Evolutionary conservation across 2,329 filamentous ascomycete genomes (phyloP).

Genomic region (Pseudogymnoascus verrucosus): DNA sequence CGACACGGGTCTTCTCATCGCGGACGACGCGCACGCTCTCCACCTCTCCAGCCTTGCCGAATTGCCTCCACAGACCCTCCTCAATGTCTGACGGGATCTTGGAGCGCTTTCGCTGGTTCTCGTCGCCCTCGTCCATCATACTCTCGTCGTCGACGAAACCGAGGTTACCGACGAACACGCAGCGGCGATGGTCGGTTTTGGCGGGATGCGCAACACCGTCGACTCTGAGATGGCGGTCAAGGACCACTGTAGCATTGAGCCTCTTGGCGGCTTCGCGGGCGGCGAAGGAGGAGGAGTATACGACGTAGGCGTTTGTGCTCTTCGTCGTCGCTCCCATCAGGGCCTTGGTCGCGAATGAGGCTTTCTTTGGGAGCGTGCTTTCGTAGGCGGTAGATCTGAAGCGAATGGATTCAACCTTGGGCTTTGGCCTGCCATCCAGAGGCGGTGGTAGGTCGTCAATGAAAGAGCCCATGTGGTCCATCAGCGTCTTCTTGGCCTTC

Average conservation of each 20-base stretch:
- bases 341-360: constrained; percentile 85
- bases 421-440: constrained; percentile 39
- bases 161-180: constrained; percentile 93
- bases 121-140: constrained; percentile 55
- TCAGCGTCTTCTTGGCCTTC: constrained; percentile 66
- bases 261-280: constrained; percentile 67
- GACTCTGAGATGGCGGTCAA: constrained; percentile 82
- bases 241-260: constrained; percentile 76
- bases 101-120: constrained; percentile 63
- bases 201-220: constrained; percentile 86
- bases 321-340: constrained; percentile 87
- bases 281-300: constrained; percentile 69
- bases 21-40: constrained; percentile 91
- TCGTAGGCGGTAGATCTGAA: constrained; percentile 91
- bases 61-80: constrained; percentile 84
- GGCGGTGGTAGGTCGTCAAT: constrained; percentile 46
- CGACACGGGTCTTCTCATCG: constrained; percentile 81
- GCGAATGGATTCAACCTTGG: constrained; percentile 81
- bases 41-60: constrained; percentile 69
- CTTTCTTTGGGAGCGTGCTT: constrained; percentile 75
- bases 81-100: constrained; percentile 77
- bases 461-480: constrained; percentile 71
- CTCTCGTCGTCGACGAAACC: constrained; percentile 93
- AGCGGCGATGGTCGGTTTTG: constrained; percentile 74
- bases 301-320: constrained; percentile 88